Base-by-base conservation (phyloP, 2,329 filamentous ascomycete genomes). In the Tolypocladium inflatum region DNA sequence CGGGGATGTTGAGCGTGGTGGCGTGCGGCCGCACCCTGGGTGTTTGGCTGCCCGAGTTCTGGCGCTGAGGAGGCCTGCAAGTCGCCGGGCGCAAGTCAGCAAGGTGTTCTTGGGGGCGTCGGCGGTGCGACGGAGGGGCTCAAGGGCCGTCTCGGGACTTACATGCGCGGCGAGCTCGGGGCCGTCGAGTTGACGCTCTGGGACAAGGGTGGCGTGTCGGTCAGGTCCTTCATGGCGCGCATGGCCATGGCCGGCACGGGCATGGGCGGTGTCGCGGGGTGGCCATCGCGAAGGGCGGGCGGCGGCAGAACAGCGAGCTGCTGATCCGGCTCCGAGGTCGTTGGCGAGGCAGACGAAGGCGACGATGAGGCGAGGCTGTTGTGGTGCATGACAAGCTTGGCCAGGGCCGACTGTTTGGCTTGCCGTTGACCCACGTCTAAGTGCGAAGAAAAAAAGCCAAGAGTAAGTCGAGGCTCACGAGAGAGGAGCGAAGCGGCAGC, bases 1-100 rank as follows among this genome's bases (percentile, higher is more conserved):
- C 94, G 58, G 94, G 94, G 60, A 99, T 97, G 72, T 96, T 96
- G 67, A 97, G 86, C 17, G 94, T 97, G 19, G 94, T 97, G 11
- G 94, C 91, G 73, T 95, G 91, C 26, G 87, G 82, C 63, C 88
- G 85, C 54, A 91, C 82, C 63, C 89, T 82, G 35, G 92, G 91
- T 7, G 92, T 96, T 33, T 86, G 85, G 55, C 80, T 81, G 59
- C 88, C 88, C 13, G 90, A 94, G 66, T 87, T 89, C 68, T 89
- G 87, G 68, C 88, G 78, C 60, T 86, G 72, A 1, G 88, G 85
- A 55, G 82, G 83, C 65, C 88, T 90, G 65, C 69, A 55, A 26
- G 38, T 30, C 26, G 43, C 33, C 35, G 43, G 30, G 38, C 21
- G 43, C 30, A 13, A 55, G 58, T 42, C 41, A 57, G n/a, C 21